Evolutionary conservation across 768 basidiomycete genomes (phyloP), one percentile per base, ranked within the genome.

Genomic region (Phylloporus arenicola): DNA sequence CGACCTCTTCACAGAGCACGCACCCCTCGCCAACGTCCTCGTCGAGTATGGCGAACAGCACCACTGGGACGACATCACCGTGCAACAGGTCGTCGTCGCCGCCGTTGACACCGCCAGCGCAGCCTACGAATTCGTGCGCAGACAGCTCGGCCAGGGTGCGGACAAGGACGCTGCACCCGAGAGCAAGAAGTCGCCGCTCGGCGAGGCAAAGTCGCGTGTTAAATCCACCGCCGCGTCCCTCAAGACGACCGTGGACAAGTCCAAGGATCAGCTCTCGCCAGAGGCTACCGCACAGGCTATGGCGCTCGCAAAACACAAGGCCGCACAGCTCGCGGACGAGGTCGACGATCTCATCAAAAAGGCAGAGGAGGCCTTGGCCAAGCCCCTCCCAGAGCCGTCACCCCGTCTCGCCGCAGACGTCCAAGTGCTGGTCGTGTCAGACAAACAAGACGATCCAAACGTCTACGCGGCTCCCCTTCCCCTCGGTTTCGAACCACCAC

Each of bases 401-500:
- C 56, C 71, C 13, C 60, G 62, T 10, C 52, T 60, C 11, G 55
- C 64, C 14, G 57, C 45, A 33, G 55, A 58, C 9, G 59, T 60
- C 3, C 64, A 67, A 16, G 44, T 68, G 17, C 41, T 67, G n/a
- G 53, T 64, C 17, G 48, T 62, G 43, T 47, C 59, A 3, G 64
- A 63, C 24, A 51, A 55, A 10, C 54, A 64, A 44, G 47, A 49
- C 54, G 70, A 71, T 8, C 2, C 31, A 25, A 70, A 71, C 40
- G 45, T 64, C 6, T 95, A 95, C 63, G 68, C 72, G 40, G 77
- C 70, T 16, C 84, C 86, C 6, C 75, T 98, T 20, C 96, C 95
- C n/a, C 70, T 99, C 45, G 95, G 93, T 12, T 91, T 89, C 65
- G 93, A 97, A 67, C 91, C 87, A 10, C 94, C 95, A 30, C 91